phyloP scores from a whole-genome alignment of 768 basidiomycete genomes.

The Boletus sp. region DNA sequence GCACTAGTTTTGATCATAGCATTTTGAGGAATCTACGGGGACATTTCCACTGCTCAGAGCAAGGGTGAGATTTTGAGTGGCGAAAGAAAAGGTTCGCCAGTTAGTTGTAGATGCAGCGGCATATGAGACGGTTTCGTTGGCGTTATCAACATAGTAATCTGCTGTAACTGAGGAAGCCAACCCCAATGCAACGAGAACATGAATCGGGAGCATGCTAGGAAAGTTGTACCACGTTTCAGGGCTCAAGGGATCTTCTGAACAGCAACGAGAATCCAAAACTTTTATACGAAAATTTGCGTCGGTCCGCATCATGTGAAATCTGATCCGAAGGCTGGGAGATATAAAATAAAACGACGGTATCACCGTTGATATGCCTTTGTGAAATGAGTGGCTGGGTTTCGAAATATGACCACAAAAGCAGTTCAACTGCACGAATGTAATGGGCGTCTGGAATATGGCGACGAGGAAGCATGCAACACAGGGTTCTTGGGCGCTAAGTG shows the following conservation, averaged over 20 bases:
- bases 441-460: not conserved
- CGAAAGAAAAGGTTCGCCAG: conserved; percentile 6
- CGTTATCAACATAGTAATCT: conserved; percentile 16
- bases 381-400: not conserved
- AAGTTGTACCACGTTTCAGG: not conserved
- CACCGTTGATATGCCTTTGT: not conserved
- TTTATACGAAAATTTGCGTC: not conserved
- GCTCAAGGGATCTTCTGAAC: too few species aligned
- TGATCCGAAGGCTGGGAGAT: not conserved
- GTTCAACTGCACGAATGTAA: not conserved
- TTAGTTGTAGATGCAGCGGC: not conserved
- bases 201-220: not conserved
- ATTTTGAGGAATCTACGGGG: conserved; percentile 11
- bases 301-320: not conserved
- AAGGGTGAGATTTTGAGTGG: conserved; percentile 7
- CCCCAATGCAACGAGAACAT: not conserved
- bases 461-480: not conserved
- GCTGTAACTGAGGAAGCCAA: not conserved
- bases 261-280: not conserved
- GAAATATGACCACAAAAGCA: not conserved
- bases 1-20: conserved; percentile 17
- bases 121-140: conserved; percentile 9
- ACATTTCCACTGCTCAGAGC: not conserved
- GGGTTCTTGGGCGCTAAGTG: not conserved
- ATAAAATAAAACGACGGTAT: not conserved